Percentiles rank a stretch among this genome's conserved stretches.
Evolutionary conservation across 345 rosid genomes (phyloP).

Genomic region (Salix exigua): DNA sequence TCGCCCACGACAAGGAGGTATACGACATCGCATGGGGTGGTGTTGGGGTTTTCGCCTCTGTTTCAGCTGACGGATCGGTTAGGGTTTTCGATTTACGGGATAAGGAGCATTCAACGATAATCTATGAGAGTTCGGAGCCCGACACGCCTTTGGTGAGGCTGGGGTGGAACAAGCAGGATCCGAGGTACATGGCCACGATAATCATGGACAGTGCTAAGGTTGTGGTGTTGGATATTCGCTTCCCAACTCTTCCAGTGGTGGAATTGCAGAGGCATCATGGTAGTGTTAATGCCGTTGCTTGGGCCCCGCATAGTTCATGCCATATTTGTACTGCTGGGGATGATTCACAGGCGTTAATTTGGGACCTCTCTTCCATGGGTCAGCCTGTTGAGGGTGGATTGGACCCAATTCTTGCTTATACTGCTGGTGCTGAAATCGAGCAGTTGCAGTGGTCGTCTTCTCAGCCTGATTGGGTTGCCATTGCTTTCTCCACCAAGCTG

Average conservation of each 20-base stretch:
- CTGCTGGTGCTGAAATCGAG: slow-evolving; percentile 94
- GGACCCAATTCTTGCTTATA: slow-evolving; percentile 91
- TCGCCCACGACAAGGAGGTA: slow-evolving; percentile 96
- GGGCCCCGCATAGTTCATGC: slow-evolving; percentile 99
- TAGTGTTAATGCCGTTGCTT: slow-evolving; percentile 85
- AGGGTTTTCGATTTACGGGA: slow-evolving; percentile 85
- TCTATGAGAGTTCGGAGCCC: slow-evolving; percentile 90
- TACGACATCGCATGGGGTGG: slow-evolving; percentile 99
- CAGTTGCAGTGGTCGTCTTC: slow-evolving; percentile 97
- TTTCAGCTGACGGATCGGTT: slow-evolving; percentile 89
- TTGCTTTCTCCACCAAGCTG: slow-evolving; percentile 86
- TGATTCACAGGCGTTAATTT: slow-evolving; percentile 91
- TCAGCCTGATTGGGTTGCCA: slow-evolving; percentile 99
- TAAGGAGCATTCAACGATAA: slow-evolving; percentile 88
- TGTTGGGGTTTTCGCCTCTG: slow-evolving; percentile 87
- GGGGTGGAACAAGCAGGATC: slow-evolving; percentile 99
- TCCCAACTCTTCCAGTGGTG: slow-evolving; percentile 83
- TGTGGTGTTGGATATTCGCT: slow-evolving; percentile 88
- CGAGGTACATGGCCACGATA: slow-evolving; percentile 93
- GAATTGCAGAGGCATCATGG: slow-evolving; percentile 93
- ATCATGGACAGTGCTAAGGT: slow-evolving; percentile 94
- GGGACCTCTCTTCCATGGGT: slow-evolving; percentile 94
- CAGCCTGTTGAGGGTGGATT: slow-evolving; percentile 94
- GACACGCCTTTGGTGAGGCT: slow-evolving; percentile 84
- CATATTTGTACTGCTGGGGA: slow-evolving; percentile 97